Evolutionary conservation across 2,329 filamentous ascomycete species (phyloP).

Genomic region (Dactylellina cionopaga): DNA sequence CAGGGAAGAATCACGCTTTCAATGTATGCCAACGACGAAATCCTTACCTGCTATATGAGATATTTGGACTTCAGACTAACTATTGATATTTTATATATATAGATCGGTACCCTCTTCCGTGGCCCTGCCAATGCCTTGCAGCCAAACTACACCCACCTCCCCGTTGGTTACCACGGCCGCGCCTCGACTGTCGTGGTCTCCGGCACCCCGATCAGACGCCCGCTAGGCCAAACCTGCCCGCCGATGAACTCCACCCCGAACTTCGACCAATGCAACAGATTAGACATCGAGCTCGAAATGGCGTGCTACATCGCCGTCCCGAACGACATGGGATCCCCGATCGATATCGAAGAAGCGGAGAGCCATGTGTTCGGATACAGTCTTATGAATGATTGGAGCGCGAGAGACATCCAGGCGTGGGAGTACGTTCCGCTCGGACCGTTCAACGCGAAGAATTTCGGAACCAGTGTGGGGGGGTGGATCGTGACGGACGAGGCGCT

Average conservation of each 20-base stretch:
- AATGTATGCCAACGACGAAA: slow-evolving; percentile 33
- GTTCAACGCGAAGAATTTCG: slow-evolving; percentile 87
- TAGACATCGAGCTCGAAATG: slow-evolving; percentile 84
- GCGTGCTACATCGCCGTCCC: slow-evolving; percentile 76
- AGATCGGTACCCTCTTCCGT: slow-evolving; percentile 75
- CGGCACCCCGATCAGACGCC: slow-evolving; percentile 76
- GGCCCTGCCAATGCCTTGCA: slow-evolving; percentile 77
- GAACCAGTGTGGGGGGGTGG: slow-evolving; percentile 80
- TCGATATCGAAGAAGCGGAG: slow-evolving; percentile 73
- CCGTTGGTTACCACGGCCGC: slow-evolving; percentile 83
- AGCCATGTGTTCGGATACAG: slow-evolving; percentile 81
- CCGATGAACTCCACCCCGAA: slow-evolving; percentile 69
- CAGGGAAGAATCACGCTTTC: slow-evolving; percentile 80
- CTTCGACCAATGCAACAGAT: slow-evolving; percentile 71
- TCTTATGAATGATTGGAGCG: slow-evolving; percentile 83
- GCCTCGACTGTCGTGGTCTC: slow-evolving; percentile 79
- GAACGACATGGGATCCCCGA: slow-evolving; percentile 72
- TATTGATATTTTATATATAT: background rate
- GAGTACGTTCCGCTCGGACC: slow-evolving; percentile 85
- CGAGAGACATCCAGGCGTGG: slow-evolving; percentile 83
- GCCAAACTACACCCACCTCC: slow-evolving; percentile 82
- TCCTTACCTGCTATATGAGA: background rate
- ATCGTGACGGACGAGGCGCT: slow-evolving; percentile 80
- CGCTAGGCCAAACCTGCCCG: slow-evolving; percentile 78
- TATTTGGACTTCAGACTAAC: background rate